Percentiles rank a stretch among this genome's conserved stretches.
phyloP scores from a whole-genome alignment of 164 flowering plant genomes.

The Magnolia sinica region DNA sequence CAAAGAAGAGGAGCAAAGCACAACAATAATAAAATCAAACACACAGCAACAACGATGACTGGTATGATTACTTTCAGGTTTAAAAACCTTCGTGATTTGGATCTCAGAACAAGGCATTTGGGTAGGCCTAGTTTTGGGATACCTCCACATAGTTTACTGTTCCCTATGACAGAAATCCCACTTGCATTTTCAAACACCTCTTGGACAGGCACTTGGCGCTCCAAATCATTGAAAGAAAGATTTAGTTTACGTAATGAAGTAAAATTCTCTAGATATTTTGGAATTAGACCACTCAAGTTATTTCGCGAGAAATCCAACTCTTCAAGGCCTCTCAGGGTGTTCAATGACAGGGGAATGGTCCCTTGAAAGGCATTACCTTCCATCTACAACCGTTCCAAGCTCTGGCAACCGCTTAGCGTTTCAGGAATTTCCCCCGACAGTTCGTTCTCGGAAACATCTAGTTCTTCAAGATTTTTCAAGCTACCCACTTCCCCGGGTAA shows the following conservation, averaged over 20 bases:
- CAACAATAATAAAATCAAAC: neutral
- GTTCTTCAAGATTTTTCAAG: slow-evolving; percentile 15
- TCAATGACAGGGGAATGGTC: slow-evolving; percentile 2
- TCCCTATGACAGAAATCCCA: slow-evolving; percentile 8
- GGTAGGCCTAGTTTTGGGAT: neutral
- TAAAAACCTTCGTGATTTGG: neutral
- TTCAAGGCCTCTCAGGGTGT: neutral
- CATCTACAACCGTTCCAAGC: neutral
- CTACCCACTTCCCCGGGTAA: slow-evolving; percentile 31
- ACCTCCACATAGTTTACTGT: slow-evolving; percentile 17
- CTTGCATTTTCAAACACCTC: slow-evolving; percentile 8
- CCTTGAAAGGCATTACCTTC: slow-evolving; percentile 9
- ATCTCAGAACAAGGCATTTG: neutral
- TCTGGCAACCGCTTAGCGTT: neutral
- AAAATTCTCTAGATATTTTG: neutral
- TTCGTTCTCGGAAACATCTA: slow-evolving; percentile 2
- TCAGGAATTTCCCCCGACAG: slow-evolving; percentile 6
- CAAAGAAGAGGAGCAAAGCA: neutral
- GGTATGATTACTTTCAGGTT: neutral
- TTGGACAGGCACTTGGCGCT: neutral
- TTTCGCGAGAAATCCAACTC: slow-evolving; percentile 6
- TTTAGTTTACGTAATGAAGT: neutral
- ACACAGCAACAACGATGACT: neutral
- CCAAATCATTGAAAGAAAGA: slow-evolving; percentile 8
- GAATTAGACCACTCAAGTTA: slow-evolving; percentile 1